Conservation (phyloP, 1,139 yeast genomes). For the Saccharomycopsis hybrid region DNA sequence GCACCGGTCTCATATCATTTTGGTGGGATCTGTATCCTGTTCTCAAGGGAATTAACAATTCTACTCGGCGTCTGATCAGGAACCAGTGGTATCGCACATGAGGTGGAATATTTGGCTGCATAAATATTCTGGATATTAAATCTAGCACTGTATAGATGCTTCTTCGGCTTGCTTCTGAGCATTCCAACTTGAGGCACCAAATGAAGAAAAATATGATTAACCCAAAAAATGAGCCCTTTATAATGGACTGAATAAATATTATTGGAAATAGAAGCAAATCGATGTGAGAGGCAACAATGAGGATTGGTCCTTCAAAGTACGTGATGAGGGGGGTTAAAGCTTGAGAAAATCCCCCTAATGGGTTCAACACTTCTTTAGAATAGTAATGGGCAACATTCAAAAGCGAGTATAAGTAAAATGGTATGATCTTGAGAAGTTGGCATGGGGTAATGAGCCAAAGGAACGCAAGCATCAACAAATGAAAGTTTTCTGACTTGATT, state of each 20-base stretch:
- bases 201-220: conserved; percentile 16
- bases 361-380: conserved; percentile 7
- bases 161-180: conserved; percentile 4
- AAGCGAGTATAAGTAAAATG: conserved; percentile 14
- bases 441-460: conserved; percentile 20
- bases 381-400: conserved; percentile 11
- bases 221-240: conserved; percentile 18
- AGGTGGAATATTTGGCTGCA: conserved; percentile 19
- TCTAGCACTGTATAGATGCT: conserved; percentile 12
- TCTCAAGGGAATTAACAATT: conserved; percentile 8
- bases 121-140: conserved; percentile 1
- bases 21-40: no score
- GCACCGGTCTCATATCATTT: no score
- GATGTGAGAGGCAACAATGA: conserved; percentile 11
- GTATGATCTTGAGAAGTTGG: conserved; percentile 19
- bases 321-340: conserved; percentile 14
- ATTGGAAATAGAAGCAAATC: conserved; percentile 18
- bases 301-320: conserved; percentile 10
- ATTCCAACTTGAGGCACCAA: conserved; percentile 18
- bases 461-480: conserved; percentile 15
- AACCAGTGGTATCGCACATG: conserved; percentile 12
- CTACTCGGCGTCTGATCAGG: conserved; percentile 4
- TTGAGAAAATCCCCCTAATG: conserved; percentile 2
- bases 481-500: conserved; percentile 19
- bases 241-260: conserved; percentile 15